Conservation (phyloP, 352 stramenopile genomes). For the Globisporangium lucens region DNA sequence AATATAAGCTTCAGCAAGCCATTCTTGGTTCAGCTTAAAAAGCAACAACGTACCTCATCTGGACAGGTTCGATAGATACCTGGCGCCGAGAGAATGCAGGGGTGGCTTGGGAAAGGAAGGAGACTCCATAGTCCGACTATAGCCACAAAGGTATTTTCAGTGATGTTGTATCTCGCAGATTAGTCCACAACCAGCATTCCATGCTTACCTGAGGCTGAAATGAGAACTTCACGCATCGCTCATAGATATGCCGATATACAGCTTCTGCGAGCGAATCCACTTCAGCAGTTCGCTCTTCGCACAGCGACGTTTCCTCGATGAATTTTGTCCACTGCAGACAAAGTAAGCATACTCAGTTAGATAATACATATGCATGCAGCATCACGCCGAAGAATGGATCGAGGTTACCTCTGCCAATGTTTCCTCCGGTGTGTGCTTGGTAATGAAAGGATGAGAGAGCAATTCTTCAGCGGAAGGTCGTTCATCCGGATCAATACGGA, state of each 20-base stretch:
- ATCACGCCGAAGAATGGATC: too few species aligned
- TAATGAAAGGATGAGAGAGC: slow-evolving; percentile 69
- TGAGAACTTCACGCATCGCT: slow-evolving; percentile 71
- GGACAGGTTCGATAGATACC: slow-evolving; percentile 68
- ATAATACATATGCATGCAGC: background rate
- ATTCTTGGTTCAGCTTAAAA: background rate
- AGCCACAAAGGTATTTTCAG: slow-evolving; percentile 6
- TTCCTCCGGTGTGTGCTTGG: slow-evolving; percentile 63
- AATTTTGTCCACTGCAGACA: slow-evolving; percentile 57
- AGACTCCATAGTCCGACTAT: slow-evolving; percentile 80
- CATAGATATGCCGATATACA: slow-evolving; percentile 77
- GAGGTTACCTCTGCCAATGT: slow-evolving; percentile 55
- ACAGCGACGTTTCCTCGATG: slow-evolving; percentile 50
- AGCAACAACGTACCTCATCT: slow-evolving; percentile 62
- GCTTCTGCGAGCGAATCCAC: slow-evolving; percentile 67
- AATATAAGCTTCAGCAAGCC: background rate
- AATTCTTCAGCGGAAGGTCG: slow-evolving; percentile 61
- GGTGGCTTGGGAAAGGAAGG: slow-evolving; percentile 63
- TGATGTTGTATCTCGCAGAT: background rate
- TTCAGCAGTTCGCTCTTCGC: slow-evolving; percentile 56
- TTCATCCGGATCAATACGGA: slow-evolving; percentile 62
- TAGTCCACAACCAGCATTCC: background rate
- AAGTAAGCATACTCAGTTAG: background rate
- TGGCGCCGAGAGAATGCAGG: slow-evolving; percentile 50
- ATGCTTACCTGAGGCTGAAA: slow-evolving; percentile 63